Evolutionary conservation across 148 eudicot species (phyloP).

Genomic region (Spergularia bocconei): DNA sequence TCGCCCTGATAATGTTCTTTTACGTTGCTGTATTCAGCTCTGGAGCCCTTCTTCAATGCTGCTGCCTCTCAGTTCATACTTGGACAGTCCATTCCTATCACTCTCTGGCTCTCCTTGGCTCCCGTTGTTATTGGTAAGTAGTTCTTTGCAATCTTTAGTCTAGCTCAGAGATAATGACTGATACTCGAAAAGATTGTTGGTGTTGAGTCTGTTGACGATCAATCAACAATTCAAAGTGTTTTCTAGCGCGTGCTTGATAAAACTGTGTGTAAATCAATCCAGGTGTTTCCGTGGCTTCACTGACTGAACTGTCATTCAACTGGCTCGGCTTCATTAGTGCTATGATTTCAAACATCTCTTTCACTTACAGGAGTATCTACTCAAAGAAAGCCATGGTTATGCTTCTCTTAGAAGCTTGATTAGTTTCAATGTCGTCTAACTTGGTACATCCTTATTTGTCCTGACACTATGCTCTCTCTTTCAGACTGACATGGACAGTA

Average conservation of each 20-base stretch:
- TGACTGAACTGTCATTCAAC: constrained; percentile 96
- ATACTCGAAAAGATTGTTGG: too few relatives aligned
- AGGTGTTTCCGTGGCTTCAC: constrained; percentile 98
- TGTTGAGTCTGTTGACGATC: too few relatives aligned
- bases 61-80: constrained; percentile 96
- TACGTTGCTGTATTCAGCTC: constrained; percentile 45
- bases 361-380: constrained; percentile 97
- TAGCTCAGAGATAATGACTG: background rate
- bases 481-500: constrained; percentile 99
- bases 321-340: constrained; percentile 95
- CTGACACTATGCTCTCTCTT: constrained; percentile 22
- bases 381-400: constrained; percentile 98
- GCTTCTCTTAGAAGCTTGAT: constrained; percentile 12
- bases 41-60: constrained; percentile 99
- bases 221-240: too few relatives aligned
- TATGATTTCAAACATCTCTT: constrained; percentile 97
- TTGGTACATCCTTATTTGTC: background rate
- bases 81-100: constrained; percentile 74
- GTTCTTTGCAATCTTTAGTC: background rate
- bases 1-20: constrained; percentile 11
- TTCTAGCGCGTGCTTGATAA: too few relatives aligned
- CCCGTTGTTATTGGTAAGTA: constrained; percentile 87
- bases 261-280: constrained; percentile 18
- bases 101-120: constrained; percentile 88
- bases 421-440: background rate